Conservation (phyloP, 2,329 filamentous ascomycete genomes). For the Drechslerella stenobrocha region DNA sequence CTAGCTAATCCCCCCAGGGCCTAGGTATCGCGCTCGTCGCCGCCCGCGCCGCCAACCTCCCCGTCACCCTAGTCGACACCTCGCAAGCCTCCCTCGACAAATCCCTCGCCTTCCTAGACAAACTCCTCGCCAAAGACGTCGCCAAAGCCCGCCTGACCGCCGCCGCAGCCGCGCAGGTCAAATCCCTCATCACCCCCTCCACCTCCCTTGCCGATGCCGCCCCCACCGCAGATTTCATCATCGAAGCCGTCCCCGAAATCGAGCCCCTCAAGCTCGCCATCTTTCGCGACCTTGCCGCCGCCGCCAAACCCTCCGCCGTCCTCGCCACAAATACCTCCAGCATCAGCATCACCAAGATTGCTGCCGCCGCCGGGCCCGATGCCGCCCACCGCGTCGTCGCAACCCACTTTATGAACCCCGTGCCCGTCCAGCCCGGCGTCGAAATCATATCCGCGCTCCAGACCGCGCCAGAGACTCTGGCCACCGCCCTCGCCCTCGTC, state of each 20-base stretch:
- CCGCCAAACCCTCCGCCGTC: constrained; percentile 81
- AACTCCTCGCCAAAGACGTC: constrained; percentile 90
- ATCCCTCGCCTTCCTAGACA: constrained; percentile 84
- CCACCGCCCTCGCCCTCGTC: constrained; percentile 82
- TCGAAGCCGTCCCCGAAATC: constrained; percentile 92
- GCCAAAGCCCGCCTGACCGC: constrained; percentile 82
- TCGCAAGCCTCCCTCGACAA: constrained; percentile 85
- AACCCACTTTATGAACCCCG: constrained; percentile 99
- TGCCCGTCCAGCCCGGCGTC: constrained; percentile 93
- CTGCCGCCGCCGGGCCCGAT: constrained; percentile 72
- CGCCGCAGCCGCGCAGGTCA: constrained; percentile 73
- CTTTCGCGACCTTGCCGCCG: constrained; percentile 77
- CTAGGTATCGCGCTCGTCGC: constrained; percentile 94
- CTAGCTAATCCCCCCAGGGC: constrained; percentile 64
- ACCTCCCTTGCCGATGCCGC: constrained; percentile 76
- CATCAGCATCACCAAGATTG: constrained; percentile 95
- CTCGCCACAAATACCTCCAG: constrained; percentile 98
- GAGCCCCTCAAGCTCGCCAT: constrained; percentile 83
- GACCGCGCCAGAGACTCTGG: constrained; percentile 78
- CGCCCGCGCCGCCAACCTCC: constrained; percentile 77
- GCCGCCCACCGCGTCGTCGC: constrained; percentile 86
- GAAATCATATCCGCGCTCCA: constrained; percentile 96
- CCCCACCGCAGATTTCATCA: constrained; percentile 83
- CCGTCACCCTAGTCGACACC: constrained; percentile 82
- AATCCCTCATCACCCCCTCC: constrained; percentile 69